Conservation (phyloP, 2,329 filamentous ascomycete species). For the Fusarium beomiforme region DNA sequence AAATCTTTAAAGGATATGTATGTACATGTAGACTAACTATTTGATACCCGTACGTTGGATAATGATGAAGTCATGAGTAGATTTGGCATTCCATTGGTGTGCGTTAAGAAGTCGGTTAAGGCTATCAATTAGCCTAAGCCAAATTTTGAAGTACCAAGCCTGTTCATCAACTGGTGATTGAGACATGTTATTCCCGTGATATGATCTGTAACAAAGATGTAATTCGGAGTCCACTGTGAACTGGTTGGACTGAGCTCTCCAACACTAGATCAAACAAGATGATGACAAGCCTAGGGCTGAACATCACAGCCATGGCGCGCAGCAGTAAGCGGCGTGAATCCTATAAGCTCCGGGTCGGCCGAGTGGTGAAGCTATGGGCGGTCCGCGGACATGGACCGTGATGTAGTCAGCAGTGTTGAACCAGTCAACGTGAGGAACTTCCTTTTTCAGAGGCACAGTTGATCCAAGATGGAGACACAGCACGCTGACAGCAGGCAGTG, state of each 20-base stretch:
- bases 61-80: not conserved
- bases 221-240: not conserved
- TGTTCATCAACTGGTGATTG: not conserved
- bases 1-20: not conserved
- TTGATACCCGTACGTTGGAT: conserved; percentile 29
- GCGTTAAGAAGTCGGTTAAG: not conserved
- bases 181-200: not conserved
- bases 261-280: not conserved
- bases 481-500: conserved; percentile 30
- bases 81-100: not conserved
- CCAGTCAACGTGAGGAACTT: conserved; percentile 10
- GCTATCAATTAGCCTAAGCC: not conserved
- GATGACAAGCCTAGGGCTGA: conserved; percentile 6
- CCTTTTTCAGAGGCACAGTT: not conserved
- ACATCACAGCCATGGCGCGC: not conserved
- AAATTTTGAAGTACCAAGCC: not conserved
- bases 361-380: conserved; percentile 2
- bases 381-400: not conserved
- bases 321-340: not conserved
- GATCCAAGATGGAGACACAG: conserved; percentile 16
- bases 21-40: conserved; percentile 8
- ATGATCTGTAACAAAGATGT: not conserved
- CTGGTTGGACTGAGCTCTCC: not conserved
- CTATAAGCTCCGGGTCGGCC: conserved; percentile 10
- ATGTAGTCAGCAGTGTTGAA: too few relatives aligned